phyloP scores from a whole-genome alignment of 495 filamentous ascomycete species.

The Podospora pseudocomata region DNA sequence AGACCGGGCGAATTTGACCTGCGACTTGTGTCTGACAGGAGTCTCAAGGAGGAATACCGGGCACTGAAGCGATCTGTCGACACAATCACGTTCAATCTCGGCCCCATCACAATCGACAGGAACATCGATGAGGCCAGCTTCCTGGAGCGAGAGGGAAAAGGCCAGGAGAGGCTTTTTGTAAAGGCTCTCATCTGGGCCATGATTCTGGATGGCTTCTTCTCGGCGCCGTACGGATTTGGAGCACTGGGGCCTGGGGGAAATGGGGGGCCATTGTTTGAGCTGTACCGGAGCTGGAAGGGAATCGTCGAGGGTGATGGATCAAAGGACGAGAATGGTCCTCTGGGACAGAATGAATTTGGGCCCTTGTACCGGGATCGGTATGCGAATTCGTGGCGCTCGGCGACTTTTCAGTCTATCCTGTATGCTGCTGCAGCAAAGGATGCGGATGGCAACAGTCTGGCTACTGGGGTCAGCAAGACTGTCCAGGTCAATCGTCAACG shows the following conservation, averaged over 20 bases:
- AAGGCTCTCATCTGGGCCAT: conserved; percentile 27
- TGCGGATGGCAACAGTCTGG: background rate
- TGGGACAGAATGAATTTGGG: conserved; percentile 4
- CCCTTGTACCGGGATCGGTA: background rate
- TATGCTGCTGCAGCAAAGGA: conserved; percentile 3
- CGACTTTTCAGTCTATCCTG: conserved; percentile 22
- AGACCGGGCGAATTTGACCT: background rate
- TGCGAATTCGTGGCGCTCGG: conserved; percentile 28
- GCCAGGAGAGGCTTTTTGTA: conserved; percentile 22
- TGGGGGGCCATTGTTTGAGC: conserved; percentile 1
- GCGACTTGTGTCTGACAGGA: background rate
- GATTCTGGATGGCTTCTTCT: conserved; percentile 32
- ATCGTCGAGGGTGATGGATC: conserved; percentile 11
- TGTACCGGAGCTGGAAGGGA: conserved; percentile 13
- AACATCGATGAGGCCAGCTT: background rate
- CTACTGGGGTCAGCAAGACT: background rate
- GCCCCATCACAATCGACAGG: background rate
- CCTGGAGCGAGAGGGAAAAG: conserved; percentile 11
- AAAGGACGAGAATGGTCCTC: background rate
- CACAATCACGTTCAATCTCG: background rate
- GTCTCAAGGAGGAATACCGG: background rate
- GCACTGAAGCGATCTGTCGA: background rate
- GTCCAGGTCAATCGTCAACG: conserved; percentile 9
- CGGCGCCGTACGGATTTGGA: conserved; percentile 32
- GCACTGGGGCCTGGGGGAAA: conserved; percentile 18